A percentile compares a stretch with the other conserved stretches of the same genome.
Conservation (phyloP, 306 rosid species). For the Cyclanthera cordifolia region DNA sequence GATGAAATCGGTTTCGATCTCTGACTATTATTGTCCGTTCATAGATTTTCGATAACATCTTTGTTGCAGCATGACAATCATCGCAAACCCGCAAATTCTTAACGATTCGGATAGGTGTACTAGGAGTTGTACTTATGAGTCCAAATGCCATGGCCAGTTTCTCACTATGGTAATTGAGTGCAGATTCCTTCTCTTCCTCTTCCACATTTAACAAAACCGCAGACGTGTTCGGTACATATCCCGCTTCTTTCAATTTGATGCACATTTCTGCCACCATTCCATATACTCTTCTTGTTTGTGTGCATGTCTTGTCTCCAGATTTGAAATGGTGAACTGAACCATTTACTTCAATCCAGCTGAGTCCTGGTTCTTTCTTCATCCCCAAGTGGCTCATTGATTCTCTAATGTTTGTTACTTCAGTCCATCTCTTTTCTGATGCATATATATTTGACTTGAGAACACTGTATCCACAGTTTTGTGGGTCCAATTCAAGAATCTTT, state of each 20-base stretch:
- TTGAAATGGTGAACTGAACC: constrained; percentile 45
- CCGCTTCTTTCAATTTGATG: constrained; percentile 36
- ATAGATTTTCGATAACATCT: constrained; percentile 47
- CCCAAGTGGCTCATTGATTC: constrained; percentile 33
- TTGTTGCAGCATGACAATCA: constrained; percentile 54
- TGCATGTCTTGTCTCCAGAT: constrained; percentile 44
- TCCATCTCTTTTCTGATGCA: constrained; percentile 48
- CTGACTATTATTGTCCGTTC: constrained; percentile 44
- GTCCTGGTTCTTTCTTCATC: constrained; percentile 48
- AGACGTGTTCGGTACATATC: constrained; percentile 38
- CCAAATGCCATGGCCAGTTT: constrained; percentile 69
- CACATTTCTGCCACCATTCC: constrained; percentile 44
- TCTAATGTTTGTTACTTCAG: constrained; percentile 37
- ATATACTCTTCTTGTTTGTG: constrained; percentile 29
- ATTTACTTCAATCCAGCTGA: constrained; percentile 44
- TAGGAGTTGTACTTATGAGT: constrained; percentile 36
- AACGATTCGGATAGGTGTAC: constrained; percentile 39
- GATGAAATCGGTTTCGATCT: constrained; percentile 63
- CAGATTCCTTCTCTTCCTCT: constrained; percentile 46
- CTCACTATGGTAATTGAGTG: constrained; percentile 46
- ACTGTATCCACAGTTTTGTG: constrained; percentile 36
- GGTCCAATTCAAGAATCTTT: constrained; percentile 42
- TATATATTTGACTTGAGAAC: constrained; percentile 59
- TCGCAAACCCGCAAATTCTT: constrained; percentile 58
- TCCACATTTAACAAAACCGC: constrained; percentile 36